Base-by-base conservation (phyloP, 805 yeast genomes). In the Wickerhamiella spandovensis region DNA sequence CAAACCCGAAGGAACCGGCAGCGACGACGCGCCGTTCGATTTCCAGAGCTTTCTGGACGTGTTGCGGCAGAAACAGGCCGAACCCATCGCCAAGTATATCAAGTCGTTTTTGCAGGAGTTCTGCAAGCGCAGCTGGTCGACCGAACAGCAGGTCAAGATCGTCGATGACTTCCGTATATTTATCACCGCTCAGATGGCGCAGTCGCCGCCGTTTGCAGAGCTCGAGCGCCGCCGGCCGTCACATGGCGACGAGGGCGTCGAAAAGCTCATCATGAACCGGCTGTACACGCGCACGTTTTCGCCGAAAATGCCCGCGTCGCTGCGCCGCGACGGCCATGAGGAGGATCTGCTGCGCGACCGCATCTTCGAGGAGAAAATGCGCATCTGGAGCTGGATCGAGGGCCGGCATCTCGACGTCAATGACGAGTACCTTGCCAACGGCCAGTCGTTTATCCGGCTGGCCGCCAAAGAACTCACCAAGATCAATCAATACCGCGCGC, bases 171-270 rank as follows among this genome's bases (percentile, higher is more conserved):
- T 94, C 68, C 79, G 82, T 58, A 59, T 57, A 0, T 89, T 89
- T 62, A 78, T 89, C 49, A 76, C 73, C 50, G 48, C 51, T 1
- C 55, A 54, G 25, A 54, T 60, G 54, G 52, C 51, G 35, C 62
- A 64, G 20, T 80, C 71, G 58, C 83, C 82, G 54, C 97, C 97
- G 1, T 90, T 92, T 64, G 73, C 77, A 21, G 68, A 76, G 2
- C 73, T 86, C 70, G 79, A 78, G 17, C 75, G 72, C 2, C 71
- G 71, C 20, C 79, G 75, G 48, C 67, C 84, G 47, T 79, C 73
- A 38, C 87, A 89, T 61, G 81, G 95, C 2, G 70, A 81, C 56
- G 97, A 88, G 58, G 98, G 98, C 0, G 72, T 92, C 58, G 99
- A 92, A 65, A 92, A 92, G 64, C 72, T 92, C 43, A 73, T 94